These are phyloP conservation scores for Massarina eburnea DNA, from an alignment of 2,329 filamentous ascomycete genomes.

Conservation along the genomic window DNA sequence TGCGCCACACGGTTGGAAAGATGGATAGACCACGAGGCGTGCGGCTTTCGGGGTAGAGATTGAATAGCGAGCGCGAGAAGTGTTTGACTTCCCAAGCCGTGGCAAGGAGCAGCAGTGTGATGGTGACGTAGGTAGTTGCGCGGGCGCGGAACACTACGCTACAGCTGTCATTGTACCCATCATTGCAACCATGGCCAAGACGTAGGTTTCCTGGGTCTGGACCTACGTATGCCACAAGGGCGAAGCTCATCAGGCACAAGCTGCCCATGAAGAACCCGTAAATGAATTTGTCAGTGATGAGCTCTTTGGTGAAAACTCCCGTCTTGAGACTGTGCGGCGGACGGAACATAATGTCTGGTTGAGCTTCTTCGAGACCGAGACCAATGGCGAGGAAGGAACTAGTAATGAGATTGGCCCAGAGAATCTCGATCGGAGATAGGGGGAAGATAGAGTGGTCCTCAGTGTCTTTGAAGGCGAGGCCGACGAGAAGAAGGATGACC, in stretches of 20 bases:
- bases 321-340: constrained; percentile 47
- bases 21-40: constrained; percentile 34
- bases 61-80: constrained; percentile 48
- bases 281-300: constrained; percentile 52
- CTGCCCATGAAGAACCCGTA: constrained; percentile 51
- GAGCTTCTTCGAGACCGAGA: constrained; percentile 50
- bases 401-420: constrained; percentile 52
- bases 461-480: constrained; percentile 49
- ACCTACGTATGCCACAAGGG: constrained; percentile 47
- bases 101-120: constrained; percentile 48
- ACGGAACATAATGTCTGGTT: constrained; percentile 50
- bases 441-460: constrained; percentile 49
- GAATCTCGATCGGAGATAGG: constrained; percentile 50
- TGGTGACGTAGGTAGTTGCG: constrained; percentile 48
- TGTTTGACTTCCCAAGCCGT: constrained; percentile 54
- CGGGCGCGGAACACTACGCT: constrained; percentile 55
- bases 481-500: constrained; percentile 50
- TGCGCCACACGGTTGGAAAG: constrained; percentile 45
- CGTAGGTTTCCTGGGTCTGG: constrained; percentile 41
- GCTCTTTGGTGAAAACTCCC: constrained; percentile 50
- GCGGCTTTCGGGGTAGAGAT: constrained; percentile 44
- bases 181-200: constrained; percentile 49
- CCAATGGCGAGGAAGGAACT: constrained; percentile 52
- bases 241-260: constrained; percentile 49
- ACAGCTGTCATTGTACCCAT: constrained; percentile 46